Base-by-base conservation (phyloP, 129 eudicot species). In the Arctium lappa region DNA sequence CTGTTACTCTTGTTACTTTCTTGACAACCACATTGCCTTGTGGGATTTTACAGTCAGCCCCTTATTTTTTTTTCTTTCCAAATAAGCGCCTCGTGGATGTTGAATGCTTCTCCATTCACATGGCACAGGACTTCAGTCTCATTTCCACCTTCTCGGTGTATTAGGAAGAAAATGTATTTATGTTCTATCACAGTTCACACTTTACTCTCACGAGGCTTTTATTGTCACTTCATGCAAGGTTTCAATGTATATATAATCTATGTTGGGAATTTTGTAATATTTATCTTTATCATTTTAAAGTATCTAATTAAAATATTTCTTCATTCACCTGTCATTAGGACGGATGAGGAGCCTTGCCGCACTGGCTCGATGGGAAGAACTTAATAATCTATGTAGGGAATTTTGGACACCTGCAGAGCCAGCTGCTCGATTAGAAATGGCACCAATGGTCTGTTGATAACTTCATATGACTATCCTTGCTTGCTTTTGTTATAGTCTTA, bases 321-420 rank as follows among this genome's bases (percentile, higher is more conserved):
- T 39, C 69, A 36, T 62, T 82, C 76, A 66, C 66, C 2, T 84
- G 81, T 70, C 38, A 73, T 78, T 75, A 95, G 99, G 99, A 33
- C 92, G 95, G 38, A 93, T 96, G 99, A 86, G 99, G 87, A 93
- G 99, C 65, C 99, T 96, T 85, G 99, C 95, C 78, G 99, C 99
- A 80, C 80, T 96, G 81, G 99, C 99, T 81, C 97, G 98, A 22
- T 96, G 97, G 97, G 99, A 96, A 84, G 99, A 96, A 88, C 97
- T 96, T 79, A 96, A 89, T 89, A 91, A 91, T 84, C 88, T 96
- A 39, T 96, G 98, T 86, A 91, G 89, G 87, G 99, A 96, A 63
- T 93, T 88, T 36, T 96, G 99, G 99, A 87, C 98, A 69, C 95
- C 98, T 70, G 98, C 99, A 81, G 99, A 96, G 81, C 98, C 94